Evolutionary conservation across 1,284 basidiomycete species (phyloP), one percentile per base, ranked within the genome.

Genomic region (Melanopsichium pennsylvanicum): DNA sequence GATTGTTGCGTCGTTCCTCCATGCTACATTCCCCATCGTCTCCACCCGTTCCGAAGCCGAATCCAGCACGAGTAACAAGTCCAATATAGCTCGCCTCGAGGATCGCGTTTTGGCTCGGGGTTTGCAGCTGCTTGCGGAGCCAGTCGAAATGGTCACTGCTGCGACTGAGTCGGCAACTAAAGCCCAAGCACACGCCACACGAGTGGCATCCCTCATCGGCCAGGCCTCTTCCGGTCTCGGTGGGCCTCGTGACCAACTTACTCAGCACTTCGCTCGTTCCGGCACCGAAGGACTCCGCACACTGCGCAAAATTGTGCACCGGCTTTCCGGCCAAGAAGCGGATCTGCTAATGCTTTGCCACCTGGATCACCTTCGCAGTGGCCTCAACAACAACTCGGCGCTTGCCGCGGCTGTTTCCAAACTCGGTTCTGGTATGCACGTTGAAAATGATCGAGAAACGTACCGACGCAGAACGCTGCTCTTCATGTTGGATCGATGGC

Each of bases 401-500:
- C 51, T 74, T 1, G 71, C 71, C 2, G 69, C 70, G 25, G 71
- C 69, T 8, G 63, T 67, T 5, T 49, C 71, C 16, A 73, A 73
- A 50, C 51, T 70, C 5, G 67, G 56, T n/a, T 67, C 59, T 19
- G 55, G 67, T 21, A 37, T 25, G 5, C 19, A 31, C 10, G 27
- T 48, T 39, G 52, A 62, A n/a, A 39, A 42, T 16, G 52, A 46
- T 22, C 38, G 50, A 39, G 69, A 58, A 41, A 59, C 55, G 22
- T 59, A 63, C 35, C 35, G 71, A 16, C 45, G 69, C 5, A 16
- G 69, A 19, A 60, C 60, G 34, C 18, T 74, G 29, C 41, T 68
- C 15, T 64, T 68, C 46, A 68, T 63, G 54, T 46, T 74, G 12
- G 71, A 74, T 43, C 58, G 71, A 22, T 74, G 71, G 71, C 71